phyloP scores from a whole-genome alignment of 352 stramenopile genomes.

The Globisporangium paddicum region DNA sequence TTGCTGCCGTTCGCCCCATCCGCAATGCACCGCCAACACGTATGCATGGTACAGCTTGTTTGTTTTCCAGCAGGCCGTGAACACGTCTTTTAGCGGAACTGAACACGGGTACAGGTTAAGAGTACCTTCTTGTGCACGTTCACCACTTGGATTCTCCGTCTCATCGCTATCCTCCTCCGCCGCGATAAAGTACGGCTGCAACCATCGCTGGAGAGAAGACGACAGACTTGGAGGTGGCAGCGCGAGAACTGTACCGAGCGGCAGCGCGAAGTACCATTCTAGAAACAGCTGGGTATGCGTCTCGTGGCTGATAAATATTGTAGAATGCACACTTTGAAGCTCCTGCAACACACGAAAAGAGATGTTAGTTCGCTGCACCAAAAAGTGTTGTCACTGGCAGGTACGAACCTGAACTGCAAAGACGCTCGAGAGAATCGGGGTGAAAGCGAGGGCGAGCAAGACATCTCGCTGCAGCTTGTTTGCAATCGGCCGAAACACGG shows the following conservation, averaged over 20 bases:
- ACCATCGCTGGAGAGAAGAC: conserved; percentile 74
- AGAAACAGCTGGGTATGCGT: conserved; percentile 61
- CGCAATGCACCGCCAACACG: conserved; percentile 60
- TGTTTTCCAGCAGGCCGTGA: conserved; percentile 57
- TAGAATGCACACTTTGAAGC: conserved; percentile 51
- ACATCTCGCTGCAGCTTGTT: conserved; percentile 27
- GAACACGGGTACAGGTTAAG: conserved; percentile 37
- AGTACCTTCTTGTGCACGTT: no score
- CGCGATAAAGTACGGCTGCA: conserved; percentile 56
- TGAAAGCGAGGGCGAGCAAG: conserved; percentile 61
- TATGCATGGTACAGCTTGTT: conserved; percentile 67
- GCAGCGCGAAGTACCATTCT: conserved; percentile 81
- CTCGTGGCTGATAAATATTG: conserved; percentile 49
- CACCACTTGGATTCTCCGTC: conserved; percentile 21
- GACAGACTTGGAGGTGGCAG: conserved; percentile 59
- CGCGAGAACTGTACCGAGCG: conserved; percentile 46
- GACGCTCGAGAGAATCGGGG: conserved; percentile 70
- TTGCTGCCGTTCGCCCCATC: conserved; percentile 57
- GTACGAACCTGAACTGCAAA: conserved; percentile 75
- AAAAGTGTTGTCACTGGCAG: background rate
- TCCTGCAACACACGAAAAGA: conserved; percentile 29
- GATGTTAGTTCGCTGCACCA: background rate
- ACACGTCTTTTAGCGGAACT: conserved; percentile 36
- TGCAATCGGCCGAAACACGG: conserved; percentile 45
- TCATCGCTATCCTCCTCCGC: conserved; percentile 28